Percentiles rank a stretch among this genome's conserved stretches.
phyloP scores from a whole-genome alignment of 2,329 filamentous ascomycete species.

The Xylaria sp. region DNA sequence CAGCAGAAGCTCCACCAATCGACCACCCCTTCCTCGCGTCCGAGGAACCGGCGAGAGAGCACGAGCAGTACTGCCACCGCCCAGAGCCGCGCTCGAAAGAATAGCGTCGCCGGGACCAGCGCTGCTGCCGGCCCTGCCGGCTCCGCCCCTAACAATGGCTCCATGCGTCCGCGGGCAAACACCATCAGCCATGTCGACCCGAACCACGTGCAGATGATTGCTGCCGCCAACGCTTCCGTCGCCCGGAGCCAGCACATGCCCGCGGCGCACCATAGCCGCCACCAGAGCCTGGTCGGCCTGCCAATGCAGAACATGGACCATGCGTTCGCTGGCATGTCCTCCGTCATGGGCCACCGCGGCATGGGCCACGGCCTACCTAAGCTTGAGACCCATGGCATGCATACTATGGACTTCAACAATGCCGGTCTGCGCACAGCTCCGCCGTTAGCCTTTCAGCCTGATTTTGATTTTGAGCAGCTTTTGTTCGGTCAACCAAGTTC shows the following conservation, averaged over 20 bases:
- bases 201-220: constrained; percentile 77
- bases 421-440: constrained; percentile 83
- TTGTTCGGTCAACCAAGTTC: constrained; percentile 74
- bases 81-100: constrained; percentile 85
- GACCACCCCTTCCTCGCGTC: constrained; percentile 85
- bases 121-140: constrained; percentile 60
- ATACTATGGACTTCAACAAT: constrained; percentile 69
- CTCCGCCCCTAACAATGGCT: constrained; percentile 62
- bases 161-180: constrained; percentile 90
- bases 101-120: constrained; percentile 77
- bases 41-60: constrained; percentile 90
- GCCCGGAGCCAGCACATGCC: constrained; percentile 58
- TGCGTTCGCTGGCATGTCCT: constrained; percentile 78
- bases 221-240: constrained; percentile 66
- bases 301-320: constrained; percentile 68
- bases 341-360: constrained; percentile 73
- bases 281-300: constrained; percentile 78
- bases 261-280: constrained; percentile 74
- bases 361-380: constrained; percentile 78
- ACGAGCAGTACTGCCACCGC: constrained; percentile 76
- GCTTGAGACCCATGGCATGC: constrained; percentile 80
- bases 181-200: constrained; percentile 95
- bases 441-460: constrained; percentile 67
- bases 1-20: constrained; percentile 99
- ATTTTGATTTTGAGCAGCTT: constrained; percentile 76